phyloP scores from a whole-genome alignment of 2,329 filamentous ascomycete genomes.

The Penicillium polonicum region DNA sequence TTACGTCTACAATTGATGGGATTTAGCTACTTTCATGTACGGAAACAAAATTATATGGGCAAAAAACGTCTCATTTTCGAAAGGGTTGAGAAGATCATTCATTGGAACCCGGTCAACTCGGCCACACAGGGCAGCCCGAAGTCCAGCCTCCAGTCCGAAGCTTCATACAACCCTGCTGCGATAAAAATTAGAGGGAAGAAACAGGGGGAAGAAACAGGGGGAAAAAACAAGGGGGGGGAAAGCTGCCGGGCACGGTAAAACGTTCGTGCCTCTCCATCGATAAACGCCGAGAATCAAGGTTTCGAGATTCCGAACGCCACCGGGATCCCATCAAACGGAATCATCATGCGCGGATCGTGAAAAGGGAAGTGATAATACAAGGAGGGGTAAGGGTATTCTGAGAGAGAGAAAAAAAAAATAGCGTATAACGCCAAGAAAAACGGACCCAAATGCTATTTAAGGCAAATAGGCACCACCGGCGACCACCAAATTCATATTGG shows the following conservation, averaged over 20 bases:
- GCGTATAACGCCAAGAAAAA: neutral
- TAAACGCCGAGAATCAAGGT: constrained; percentile 11
- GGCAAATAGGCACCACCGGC: constrained; percentile 72
- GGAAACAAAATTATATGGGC: neutral
- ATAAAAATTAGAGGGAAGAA: neutral
- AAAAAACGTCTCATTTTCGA: neutral
- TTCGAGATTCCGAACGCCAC: constrained; percentile 15
- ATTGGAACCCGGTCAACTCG: neutral
- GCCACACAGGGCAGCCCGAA: neutral
- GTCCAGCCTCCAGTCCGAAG: neutral
- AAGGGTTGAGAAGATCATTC: neutral
- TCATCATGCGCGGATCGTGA: neutral
- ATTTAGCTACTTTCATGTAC: neutral
- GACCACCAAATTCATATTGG: constrained; percentile 89
- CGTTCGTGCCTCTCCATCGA: constrained; percentile 6
- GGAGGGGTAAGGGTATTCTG: constrained; percentile 20
- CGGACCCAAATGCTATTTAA: neutral
- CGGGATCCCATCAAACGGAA: constrained; percentile 1
- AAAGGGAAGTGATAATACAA: constrained; percentile 3
- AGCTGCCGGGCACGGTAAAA: neutral
- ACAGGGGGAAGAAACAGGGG: too few species aligned
- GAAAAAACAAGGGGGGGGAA: neutral
- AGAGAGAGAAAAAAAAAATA: neutral
- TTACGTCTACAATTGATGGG: neutral
- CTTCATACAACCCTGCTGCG: neutral